A percentile compares a stretch with the other conserved stretches of the same genome.
These are phyloP conservation scores for Akanthomyces uredinophilus DNA, from an alignment of 2,329 filamentous ascomycete species.

Conservation along the genomic window DNA sequence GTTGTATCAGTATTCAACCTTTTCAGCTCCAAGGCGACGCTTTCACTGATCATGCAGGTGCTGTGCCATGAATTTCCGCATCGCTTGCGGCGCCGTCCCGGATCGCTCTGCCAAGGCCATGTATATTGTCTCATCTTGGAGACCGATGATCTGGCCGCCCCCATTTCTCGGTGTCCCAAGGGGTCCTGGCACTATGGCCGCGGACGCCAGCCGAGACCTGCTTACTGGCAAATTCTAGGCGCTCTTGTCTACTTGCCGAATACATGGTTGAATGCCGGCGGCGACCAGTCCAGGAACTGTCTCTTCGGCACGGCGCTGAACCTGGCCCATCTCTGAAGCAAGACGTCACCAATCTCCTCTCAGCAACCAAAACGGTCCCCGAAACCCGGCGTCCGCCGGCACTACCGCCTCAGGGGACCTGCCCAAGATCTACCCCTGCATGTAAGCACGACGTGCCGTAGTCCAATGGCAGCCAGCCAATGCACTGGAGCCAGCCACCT, in stretches of 20 bases:
- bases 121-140: background rate
- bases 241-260: background rate
- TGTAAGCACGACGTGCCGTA: background rate
- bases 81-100: background rate
- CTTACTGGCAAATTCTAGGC: background rate
- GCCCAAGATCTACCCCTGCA: background rate
- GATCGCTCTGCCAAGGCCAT: background rate
- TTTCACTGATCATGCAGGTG: background rate
- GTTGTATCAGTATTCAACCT: background rate
- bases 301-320: background rate
- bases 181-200: background rate
- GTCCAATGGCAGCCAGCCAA: background rate
- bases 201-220: background rate
- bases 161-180: constrained; percentile 4
- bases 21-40: background rate
- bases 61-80: background rate
- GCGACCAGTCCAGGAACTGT: background rate
- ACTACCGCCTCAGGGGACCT: background rate
- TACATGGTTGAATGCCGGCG: background rate
- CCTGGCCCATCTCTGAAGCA: background rate
- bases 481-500: background rate
- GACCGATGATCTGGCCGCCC: background rate
- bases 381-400: background rate
- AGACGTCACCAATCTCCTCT: background rate
- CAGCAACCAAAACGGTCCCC: background rate